These are phyloP conservation scores for Leccinum proliferum DNA, from an alignment of 1,284 basidiomycete genomes.

Conservation along the genomic window DNA sequence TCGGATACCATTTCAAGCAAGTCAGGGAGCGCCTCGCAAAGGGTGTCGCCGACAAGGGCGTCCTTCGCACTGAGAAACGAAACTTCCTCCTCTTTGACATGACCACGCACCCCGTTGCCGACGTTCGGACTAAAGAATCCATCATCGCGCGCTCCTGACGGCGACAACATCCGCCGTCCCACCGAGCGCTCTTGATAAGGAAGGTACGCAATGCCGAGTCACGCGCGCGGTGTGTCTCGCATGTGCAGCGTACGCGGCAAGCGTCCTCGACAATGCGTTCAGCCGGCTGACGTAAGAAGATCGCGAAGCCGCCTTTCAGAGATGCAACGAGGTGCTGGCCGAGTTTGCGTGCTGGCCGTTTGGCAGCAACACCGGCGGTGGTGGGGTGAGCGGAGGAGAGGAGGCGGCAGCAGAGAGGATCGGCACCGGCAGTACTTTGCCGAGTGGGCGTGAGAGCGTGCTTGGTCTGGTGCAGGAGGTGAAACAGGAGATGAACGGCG, in stretches of 20 bases:
- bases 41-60: constrained; percentile 94
- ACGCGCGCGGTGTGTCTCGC: constrained; percentile 81
- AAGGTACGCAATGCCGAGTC: constrained; percentile 74
- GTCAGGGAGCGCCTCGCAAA: constrained; percentile 96
- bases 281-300: constrained; percentile 59
- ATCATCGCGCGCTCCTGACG: constrained; percentile 80
- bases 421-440: no score
- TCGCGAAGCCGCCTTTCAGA: constrained; percentile 77
- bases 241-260: constrained; percentile 87
- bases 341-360: constrained; percentile 89
- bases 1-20: constrained; percentile 96
- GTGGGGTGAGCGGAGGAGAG: constrained; percentile 25
- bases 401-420: constrained; percentile 30
- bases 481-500: constrained; percentile 63
- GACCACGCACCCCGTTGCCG: constrained; percentile 95
- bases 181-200: constrained; percentile 64
- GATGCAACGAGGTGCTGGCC: constrained; percentile 39
- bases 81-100: constrained; percentile 95
- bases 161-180: constrained; percentile 74
- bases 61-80: constrained; percentile 94
- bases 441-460: no score
- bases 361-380: constrained; percentile 41
- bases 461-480: constrained; percentile 69
- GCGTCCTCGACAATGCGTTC: constrained; percentile 93
- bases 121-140: constrained; percentile 83